Evolutionary conservation across 2,329 filamentous ascomycete species (phyloP).

Genomic region (Colletotrichum acutatum): DNA sequence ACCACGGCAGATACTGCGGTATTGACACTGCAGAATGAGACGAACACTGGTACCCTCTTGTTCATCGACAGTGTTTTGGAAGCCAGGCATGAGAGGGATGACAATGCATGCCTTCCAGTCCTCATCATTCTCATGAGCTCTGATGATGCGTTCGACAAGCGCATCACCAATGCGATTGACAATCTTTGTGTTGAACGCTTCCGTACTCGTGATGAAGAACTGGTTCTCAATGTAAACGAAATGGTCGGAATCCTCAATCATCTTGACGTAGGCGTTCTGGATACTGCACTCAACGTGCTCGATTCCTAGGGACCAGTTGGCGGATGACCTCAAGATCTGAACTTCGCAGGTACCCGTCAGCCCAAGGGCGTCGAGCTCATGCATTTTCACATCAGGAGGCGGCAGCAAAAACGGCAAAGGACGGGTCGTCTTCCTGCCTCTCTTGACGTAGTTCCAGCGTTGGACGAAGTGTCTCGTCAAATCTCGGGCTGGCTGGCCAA

Average conservation of each 20-base stretch:
- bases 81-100: slow-evolving; percentile 97
- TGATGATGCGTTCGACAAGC: slow-evolving; percentile 88
- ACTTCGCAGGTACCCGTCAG: slow-evolving; percentile 96
- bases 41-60: slow-evolving; percentile 95
- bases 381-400: slow-evolving; percentile 88
- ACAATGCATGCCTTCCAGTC: slow-evolving; percentile 91
- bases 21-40: slow-evolving; percentile 97
- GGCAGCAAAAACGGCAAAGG: slow-evolving; percentile 94
- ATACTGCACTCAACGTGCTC: slow-evolving; percentile 93
- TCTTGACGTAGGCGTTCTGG: slow-evolving; percentile 92
- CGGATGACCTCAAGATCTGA: slow-evolving; percentile 91
- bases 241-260: slow-evolving; percentile 95
- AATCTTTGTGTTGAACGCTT: slow-evolving; percentile 87
- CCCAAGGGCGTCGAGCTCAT: slow-evolving; percentile 87
- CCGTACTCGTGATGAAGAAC: slow-evolving; percentile 95
- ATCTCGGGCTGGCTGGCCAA: slow-evolving; percentile 94
- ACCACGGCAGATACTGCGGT: slow-evolving; percentile 93
- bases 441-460: slow-evolving; percentile 95
- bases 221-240: slow-evolving; percentile 99
- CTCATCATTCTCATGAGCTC: slow-evolving; percentile 84
- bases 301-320: slow-evolving; percentile 91
- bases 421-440: slow-evolving; percentile 90
- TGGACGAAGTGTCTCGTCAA: slow-evolving; percentile 96
- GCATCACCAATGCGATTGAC: slow-evolving; percentile 95
- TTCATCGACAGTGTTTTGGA: slow-evolving; percentile 95